A percentile compares a stretch with the other conserved stretches of the same genome.
Conservation (phyloP, 495 filamentous ascomycete genomes). For the Aspergillus asperescens region DNA sequence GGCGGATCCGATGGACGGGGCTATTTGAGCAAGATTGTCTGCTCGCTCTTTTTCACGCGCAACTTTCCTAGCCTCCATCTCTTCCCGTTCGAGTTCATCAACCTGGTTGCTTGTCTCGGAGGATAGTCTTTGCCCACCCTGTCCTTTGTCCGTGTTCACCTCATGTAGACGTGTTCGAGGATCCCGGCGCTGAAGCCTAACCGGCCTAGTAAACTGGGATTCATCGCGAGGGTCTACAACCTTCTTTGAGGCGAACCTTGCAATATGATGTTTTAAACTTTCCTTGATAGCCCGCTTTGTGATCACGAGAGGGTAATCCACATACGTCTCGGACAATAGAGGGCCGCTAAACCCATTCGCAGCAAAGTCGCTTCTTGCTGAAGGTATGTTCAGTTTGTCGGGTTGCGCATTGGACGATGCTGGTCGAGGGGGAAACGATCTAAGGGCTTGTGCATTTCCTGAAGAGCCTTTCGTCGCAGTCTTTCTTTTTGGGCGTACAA, state of each 20-base stretch:
- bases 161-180: conserved; percentile 61
- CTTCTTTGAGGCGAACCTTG: conserved; percentile 63
- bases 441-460: conserved; percentile 17
- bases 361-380: conserved; percentile 34
- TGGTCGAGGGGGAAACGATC: conserved; percentile 27
- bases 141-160: conserved; percentile 37
- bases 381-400: conserved; percentile 15
- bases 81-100: conserved; percentile 65
- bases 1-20: conserved; percentile 57
- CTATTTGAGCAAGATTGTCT: conserved; percentile 80
- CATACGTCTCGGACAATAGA: conserved; percentile 43
- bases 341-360: conserved; percentile 58
- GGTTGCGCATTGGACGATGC: conserved; percentile 11
- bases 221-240: conserved; percentile 67
- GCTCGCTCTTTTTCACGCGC: conserved; percentile 79
- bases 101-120: conserved; percentile 34
- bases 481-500: conserved; percentile 59
- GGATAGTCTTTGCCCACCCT: conserved; percentile 35
- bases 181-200: conserved; percentile 83
- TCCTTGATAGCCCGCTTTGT: conserved; percentile 76
- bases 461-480: conserved; percentile 22
- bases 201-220: conserved; percentile 77
- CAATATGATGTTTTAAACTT: conserved; percentile 79
- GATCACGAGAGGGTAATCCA: conserved; percentile 68
- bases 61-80: conserved; percentile 60